Conservation (phyloP, 2,329 filamentous ascomycete genomes). For the Fusarium ramigenum region DNA sequence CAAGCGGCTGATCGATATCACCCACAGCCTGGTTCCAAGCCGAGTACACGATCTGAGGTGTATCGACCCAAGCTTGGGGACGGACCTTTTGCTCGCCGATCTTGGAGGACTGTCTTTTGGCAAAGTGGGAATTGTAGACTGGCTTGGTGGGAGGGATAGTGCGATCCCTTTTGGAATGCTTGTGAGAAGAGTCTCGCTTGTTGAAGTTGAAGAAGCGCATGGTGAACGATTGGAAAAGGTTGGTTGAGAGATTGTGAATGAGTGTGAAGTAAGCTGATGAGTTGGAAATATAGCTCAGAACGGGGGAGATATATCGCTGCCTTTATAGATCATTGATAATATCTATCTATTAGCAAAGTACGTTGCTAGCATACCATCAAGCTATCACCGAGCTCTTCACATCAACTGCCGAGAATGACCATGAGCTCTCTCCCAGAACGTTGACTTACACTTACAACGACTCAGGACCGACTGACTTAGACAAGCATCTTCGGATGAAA, state of each 20-base stretch:
- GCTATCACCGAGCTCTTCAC: not conserved
- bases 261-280: not conserved
- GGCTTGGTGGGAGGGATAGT: not conserved
- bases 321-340: not conserved
- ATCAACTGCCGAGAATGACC: not conserved
- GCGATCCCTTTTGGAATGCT: not conserved
- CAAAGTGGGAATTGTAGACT: not conserved
- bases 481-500: rapidly evolving
- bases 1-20: not conserved
- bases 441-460: not conserved
- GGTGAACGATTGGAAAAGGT: not conserved
- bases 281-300: rapidly evolving
- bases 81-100: not conserved
- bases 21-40: not conserved
- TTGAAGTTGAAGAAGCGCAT: not conserved
- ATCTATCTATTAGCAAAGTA: rapidly evolving
- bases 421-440: no score
- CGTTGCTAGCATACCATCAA: not conserved
- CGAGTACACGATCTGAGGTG: not conserved
- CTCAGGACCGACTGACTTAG: rapidly evolving
- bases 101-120: not conserved
- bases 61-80: not conserved
- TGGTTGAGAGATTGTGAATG: not conserved
- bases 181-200: not conserved
- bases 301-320: rapidly evolving